Percentiles rank a stretch among this genome's conserved stretches.
phyloP scores from a whole-genome alignment of 2,329 filamentous ascomycete genomes.

The Byssoonygena ceratinophila region DNA sequence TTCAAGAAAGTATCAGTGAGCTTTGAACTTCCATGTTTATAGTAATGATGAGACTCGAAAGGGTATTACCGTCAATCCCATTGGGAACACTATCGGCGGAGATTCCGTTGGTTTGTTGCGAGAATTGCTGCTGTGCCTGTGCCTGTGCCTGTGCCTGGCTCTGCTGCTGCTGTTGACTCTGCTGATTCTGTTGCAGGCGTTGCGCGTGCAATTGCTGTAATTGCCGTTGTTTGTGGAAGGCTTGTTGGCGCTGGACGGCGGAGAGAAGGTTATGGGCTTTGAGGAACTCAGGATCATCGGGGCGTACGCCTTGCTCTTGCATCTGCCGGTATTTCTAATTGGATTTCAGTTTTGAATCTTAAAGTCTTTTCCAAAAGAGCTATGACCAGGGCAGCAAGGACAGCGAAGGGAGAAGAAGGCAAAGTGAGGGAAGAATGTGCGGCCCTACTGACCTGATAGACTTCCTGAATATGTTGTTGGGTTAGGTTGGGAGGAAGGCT shows the following conservation, averaged over 20 bases:
- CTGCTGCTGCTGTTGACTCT: too few species aligned
- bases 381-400: neutral
- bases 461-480: slow-evolving; percentile 66
- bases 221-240: slow-evolving; percentile 47
- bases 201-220: slow-evolving; percentile 38
- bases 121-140: slow-evolving; percentile 25
- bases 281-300: slow-evolving; percentile 75
- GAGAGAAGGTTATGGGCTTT: slow-evolving; percentile 68
- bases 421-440: slow-evolving; percentile 6
- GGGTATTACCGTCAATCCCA: slow-evolving; percentile 33
- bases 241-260: slow-evolving; percentile 55
- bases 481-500: slow-evolving; percentile 58
- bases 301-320: slow-evolving; percentile 71
- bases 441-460: slow-evolving; percentile 41
- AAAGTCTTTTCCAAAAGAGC: too few species aligned
- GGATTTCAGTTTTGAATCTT: too few species aligned
- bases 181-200: slow-evolving; percentile 37
- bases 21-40: neutral
- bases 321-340: slow-evolving; percentile 75
- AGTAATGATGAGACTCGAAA: neutral
- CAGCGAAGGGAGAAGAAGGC: too few species aligned
- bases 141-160: slow-evolving; percentile 36
- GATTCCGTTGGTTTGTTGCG: slow-evolving; percentile 33
- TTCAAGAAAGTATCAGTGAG: slow-evolving; percentile 6
- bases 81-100: slow-evolving; percentile 28